These are phyloP conservation scores for Paratinospora sagittata DNA, from an alignment of 164 flowering plant genomes.

Conservation along the genomic window DNA sequence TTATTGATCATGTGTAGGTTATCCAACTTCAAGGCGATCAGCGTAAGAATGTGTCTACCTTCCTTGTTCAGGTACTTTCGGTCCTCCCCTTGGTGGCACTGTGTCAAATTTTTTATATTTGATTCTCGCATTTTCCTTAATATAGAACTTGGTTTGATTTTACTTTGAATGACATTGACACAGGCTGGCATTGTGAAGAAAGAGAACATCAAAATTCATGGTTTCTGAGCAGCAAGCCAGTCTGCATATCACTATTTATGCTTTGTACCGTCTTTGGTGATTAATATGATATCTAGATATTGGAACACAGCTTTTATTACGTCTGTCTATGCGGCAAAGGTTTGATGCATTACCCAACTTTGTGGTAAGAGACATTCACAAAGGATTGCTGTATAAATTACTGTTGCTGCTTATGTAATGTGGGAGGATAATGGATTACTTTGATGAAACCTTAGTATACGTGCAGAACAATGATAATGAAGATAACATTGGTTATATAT, in stretches of 20 bases:
- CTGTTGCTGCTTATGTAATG: not conserved
- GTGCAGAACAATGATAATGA: not conserved
- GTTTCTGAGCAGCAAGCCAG: slow-evolving; percentile 29
- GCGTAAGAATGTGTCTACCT: slow-evolving; percentile 37
- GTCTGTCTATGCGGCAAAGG: not conserved
- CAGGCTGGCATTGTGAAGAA: slow-evolving; percentile 55
- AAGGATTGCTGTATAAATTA: not conserved
- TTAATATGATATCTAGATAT: not conserved
- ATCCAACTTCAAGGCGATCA: slow-evolving; percentile 29
- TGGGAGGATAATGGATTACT: not conserved
- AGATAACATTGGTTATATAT: not conserved
- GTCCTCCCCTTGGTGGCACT: not conserved
- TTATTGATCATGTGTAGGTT: slow-evolving; percentile 16
- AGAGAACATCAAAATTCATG: slow-evolving; percentile 49
- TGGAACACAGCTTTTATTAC: not conserved
- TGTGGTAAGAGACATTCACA: not conserved
- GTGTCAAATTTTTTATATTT: no score
- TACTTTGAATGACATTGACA: not conserved
- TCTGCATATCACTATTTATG: slow-evolving; percentile 2
- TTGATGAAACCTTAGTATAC: not conserved
- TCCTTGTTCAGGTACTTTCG: slow-evolving; percentile 31
- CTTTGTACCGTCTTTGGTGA: not conserved
- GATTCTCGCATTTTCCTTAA: not conserved
- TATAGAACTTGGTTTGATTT: not conserved
- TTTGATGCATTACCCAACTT: not conserved